Evolutionary conservation across 179 eudicot species (phyloP), one percentile per base, ranked within the genome.

Genomic region (Camellia oleifera): DNA sequence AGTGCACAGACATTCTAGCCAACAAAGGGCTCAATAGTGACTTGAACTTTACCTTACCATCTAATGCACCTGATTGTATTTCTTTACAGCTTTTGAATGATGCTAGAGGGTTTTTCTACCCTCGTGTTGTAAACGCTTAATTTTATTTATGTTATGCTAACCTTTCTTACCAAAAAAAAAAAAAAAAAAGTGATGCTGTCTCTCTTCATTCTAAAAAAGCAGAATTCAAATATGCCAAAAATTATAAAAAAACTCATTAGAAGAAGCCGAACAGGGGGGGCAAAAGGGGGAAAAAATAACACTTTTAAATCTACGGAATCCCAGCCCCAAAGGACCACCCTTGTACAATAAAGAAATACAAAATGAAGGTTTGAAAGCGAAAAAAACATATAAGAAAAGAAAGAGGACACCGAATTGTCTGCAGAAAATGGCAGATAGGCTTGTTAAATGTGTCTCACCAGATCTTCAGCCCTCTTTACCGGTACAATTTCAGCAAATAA

Each of bases 271-370:
- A 71, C 14, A 23, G 26, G 26, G 42, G 42, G n/a, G 56, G 7
- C 15, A 6, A 18, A 68, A 45, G 14, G 5, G 0, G 5, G 7
- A 5, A 42, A 44, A 14, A 69, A 69, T 0, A 45, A 17, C 46
- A 48, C 74, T 70, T 69, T 18, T 57, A 23, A 23, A 46, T 70
- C 75, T 71, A 71, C 75, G 48, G 58, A 71, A 17, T 20, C 23
- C 23, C 23, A 50, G 0, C 60, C 75, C 75, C 60, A 18, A 26
- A 71, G 60, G 42, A 50, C 75, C 75, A 50, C 18, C 58, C 75
- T 71, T 52, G 42, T 50, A 50, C 75, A 71, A 50, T 6, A 52
- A 18, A 71, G 44, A 42, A 71, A 52, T 42, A 52, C 50, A 26
- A 71, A 18, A 18, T 12, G 4, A 9, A 3, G 63, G 20, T 50